Evolutionary conservation across 2,329 filamentous ascomycete genomes (phyloP).

Genomic region (Clarireedia monteithiana): DNA sequence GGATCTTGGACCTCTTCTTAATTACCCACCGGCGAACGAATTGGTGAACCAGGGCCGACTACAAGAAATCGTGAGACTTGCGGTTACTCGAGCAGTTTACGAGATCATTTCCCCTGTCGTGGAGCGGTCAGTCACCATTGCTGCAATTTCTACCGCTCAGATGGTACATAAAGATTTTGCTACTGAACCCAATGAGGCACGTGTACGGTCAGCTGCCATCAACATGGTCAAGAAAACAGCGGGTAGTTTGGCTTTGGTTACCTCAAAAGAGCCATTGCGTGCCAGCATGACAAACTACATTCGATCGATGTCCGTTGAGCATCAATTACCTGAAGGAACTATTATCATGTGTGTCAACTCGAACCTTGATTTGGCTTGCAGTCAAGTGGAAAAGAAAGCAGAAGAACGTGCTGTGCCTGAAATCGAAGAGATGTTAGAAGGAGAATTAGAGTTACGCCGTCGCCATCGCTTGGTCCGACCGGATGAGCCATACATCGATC

Average conservation of each 20-base stretch:
- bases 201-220: slow-evolving; percentile 76
- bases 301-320: slow-evolving; percentile 57
- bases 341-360: slow-evolving; percentile 99
- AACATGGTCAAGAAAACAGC: slow-evolving; percentile 94
- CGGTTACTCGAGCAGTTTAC: slow-evolving; percentile 81
- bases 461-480: slow-evolving; percentile 68
- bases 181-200: slow-evolving; percentile 83
- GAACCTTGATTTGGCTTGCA: slow-evolving; percentile 88
- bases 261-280: slow-evolving; percentile 90
- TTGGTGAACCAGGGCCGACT: slow-evolving; percentile 63
- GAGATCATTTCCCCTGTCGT: slow-evolving; percentile 98
- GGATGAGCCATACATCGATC: slow-evolving; percentile 78
- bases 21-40: slow-evolving; percentile 73
- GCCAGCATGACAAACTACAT: slow-evolving; percentile 98
- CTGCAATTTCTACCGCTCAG: slow-evolving; percentile 91
- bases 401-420: slow-evolving; percentile 89
- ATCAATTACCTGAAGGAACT: slow-evolving; percentile 83
- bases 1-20: slow-evolving; percentile 71
- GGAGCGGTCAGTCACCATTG: slow-evolving; percentile 94
- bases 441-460: slow-evolving; percentile 69
- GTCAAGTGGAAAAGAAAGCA: slow-evolving; percentile 89
- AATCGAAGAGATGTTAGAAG: slow-evolving; percentile 87
- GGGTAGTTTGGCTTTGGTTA: slow-evolving; percentile 91
- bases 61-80: slow-evolving; percentile 72
- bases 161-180: slow-evolving; percentile 96